Conservation (phyloP, 768 basidiomycete species). For the Tephrocybe sp. region DNA sequence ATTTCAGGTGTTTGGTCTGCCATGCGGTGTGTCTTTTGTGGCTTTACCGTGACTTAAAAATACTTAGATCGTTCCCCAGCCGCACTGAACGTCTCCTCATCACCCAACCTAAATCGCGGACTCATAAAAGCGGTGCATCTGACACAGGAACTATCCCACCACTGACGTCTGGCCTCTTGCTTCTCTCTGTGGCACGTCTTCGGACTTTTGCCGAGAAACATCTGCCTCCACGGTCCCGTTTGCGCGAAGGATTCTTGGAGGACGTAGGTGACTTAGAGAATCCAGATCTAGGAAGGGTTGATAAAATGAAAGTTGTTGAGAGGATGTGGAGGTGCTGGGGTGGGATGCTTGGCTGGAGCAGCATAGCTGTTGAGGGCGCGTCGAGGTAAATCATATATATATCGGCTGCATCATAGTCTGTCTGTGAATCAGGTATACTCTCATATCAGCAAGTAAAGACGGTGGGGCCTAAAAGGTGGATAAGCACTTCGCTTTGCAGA, state of each 20-base stretch:
- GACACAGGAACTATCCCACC: slow-evolving; percentile 32
- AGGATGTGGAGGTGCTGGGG: slow-evolving; percentile 93
- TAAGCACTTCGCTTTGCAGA: neutral
- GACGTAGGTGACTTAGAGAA: slow-evolving; percentile 85
- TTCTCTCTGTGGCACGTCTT: slow-evolving; percentile 69
- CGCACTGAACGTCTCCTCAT: slow-evolving; percentile 71
- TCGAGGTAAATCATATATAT: slow-evolving; percentile 2
- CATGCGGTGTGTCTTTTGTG: slow-evolving; percentile 51
- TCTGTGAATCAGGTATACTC: too few species aligned
- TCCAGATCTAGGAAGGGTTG: slow-evolving; percentile 60
- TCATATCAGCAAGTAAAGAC: slow-evolving; percentile 28
- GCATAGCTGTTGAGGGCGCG: slow-evolving; percentile 17
- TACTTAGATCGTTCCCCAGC: slow-evolving; percentile 27
- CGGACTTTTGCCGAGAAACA: slow-evolving; percentile 60
- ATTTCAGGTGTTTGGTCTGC: slow-evolving; percentile 66
- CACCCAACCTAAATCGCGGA: slow-evolving; percentile 35
- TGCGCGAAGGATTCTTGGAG: slow-evolving; percentile 80
- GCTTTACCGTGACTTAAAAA: neutral
- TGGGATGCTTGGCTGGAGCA: slow-evolving; percentile 60
- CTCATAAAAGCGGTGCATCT: slow-evolving; percentile 1
- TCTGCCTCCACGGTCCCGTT: slow-evolving; percentile 57
- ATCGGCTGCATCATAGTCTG: neutral
- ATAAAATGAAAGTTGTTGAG: slow-evolving; percentile 77
- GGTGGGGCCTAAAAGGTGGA: slow-evolving; percentile 23
- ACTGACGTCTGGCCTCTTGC: slow-evolving; percentile 69